Percentiles rank a stretch among this genome's conserved stretches.
phyloP scores from a whole-genome alignment of 805 yeast genomes.

The Hanseniaspora valbyensis region DNA sequence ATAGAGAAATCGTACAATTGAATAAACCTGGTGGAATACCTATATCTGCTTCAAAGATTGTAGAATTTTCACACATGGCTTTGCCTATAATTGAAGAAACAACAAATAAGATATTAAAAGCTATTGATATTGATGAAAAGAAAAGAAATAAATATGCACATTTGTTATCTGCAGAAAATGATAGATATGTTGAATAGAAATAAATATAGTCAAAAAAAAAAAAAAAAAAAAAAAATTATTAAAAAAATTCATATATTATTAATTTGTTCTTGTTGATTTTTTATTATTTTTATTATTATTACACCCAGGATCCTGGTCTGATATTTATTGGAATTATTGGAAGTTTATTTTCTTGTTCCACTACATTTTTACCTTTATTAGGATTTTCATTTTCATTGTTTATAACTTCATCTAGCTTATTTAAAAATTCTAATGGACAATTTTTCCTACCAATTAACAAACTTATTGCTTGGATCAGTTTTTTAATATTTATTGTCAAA shows the following conservation, averaged over 20 bases:
- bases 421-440: neutral
- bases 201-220: no score
- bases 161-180: slow-evolving; percentile 29
- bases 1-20: slow-evolving; percentile 82
- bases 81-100: slow-evolving; percentile 48
- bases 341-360: neutral
- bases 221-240: no score
- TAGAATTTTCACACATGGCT: slow-evolving; percentile 61
- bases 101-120: slow-evolving; percentile 51
- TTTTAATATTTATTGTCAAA: neutral
- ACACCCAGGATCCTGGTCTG: slow-evolving; percentile 1
- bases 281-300: neutral
- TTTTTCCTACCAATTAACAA: neutral
- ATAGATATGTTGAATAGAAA: slow-evolving; percentile 17
- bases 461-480: neutral
- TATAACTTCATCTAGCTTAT: neutral
- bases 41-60: slow-evolving; percentile 56
- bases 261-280: neutral
- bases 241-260: no score
- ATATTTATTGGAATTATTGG: neutral
- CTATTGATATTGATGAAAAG: slow-evolving; percentile 45
- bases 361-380: neutral
- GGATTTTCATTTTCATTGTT: neutral
- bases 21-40: slow-evolving; percentile 84
- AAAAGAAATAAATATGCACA: slow-evolving; percentile 33